Conservation (phyloP, 108 stramenopile genomes). For the Fistulifera solaris region DNA sequence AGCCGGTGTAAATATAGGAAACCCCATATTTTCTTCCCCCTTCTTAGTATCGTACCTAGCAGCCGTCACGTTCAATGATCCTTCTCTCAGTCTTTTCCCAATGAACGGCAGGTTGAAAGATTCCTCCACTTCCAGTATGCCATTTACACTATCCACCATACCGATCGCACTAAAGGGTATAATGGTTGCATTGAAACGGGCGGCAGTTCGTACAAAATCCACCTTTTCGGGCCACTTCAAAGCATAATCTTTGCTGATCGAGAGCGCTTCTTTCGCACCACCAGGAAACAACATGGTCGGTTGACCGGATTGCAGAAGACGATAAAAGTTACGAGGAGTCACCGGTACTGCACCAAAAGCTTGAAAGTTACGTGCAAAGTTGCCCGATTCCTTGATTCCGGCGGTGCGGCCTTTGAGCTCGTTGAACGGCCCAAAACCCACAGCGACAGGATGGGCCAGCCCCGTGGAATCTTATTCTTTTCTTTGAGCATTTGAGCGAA, state of each 20-base stretch:
- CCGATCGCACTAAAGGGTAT: slow-evolving; percentile 87
- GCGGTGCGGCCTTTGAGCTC: slow-evolving; percentile 36
- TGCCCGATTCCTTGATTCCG: slow-evolving; percentile 12
- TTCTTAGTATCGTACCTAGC: slow-evolving; percentile 45
- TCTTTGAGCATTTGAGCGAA: slow-evolving; percentile 52
- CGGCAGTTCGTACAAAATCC: slow-evolving; percentile 90
- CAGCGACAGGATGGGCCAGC: slow-evolving; percentile 76
- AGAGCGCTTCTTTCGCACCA: slow-evolving; percentile 81
- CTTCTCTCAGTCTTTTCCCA: slow-evolving; percentile 46
- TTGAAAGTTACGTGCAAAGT: slow-evolving; percentile 29
- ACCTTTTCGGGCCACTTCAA: slow-evolving; percentile 89
- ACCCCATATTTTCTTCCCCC: slow-evolving; percentile 36
- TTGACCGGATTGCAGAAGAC: slow-evolving; percentile 76
- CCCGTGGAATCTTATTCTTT: slow-evolving; percentile 25
- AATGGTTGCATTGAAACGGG: slow-evolving; percentile 86
- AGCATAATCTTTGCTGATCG: slow-evolving; percentile 76
- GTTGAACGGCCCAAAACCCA: slow-evolving; percentile 14
- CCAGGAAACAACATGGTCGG: slow-evolving; percentile 87
- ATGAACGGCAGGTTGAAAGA: slow-evolving; percentile 59
- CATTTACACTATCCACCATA: slow-evolving; percentile 66
- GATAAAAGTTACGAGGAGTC: slow-evolving; percentile 81
- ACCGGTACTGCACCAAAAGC: slow-evolving; percentile 90
- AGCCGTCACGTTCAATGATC: slow-evolving; percentile 29
- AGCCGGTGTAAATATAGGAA: slow-evolving; percentile 57
- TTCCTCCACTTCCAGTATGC: slow-evolving; percentile 57